Evolutionary conservation across 306 rosid species (phyloP), one percentile per base, ranked within the genome.

Genomic region (Arachis stenosperma): DNA sequence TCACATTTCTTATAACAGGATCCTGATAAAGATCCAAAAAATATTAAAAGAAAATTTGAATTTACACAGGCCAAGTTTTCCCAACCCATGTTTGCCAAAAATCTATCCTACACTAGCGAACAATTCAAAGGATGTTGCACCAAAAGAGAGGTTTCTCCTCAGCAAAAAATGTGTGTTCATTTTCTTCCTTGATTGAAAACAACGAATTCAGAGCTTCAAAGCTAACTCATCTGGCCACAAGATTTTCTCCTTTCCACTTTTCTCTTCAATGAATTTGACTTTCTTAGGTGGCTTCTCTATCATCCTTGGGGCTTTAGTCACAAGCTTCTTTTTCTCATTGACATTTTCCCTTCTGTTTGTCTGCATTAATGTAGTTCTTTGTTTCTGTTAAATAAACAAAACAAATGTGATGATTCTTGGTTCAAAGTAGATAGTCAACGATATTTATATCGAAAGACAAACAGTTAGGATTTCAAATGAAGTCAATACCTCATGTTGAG

Each of bases 151-250:
- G n/a, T 15, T 76, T 36, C 47, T 48, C 73, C 41, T 64, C 81
- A 54, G 42, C 58, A 27, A 33, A 54, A 37, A 29, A 2, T 27
- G 40, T 68, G 6, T 57, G 9, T 65, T 41, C 11, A 5, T 65
- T 41, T 41, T 7, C 65, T 63, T 42, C 30, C 29, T 13, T 6
- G 46, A 11, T 33, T 8, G 41, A 48, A 69, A 12, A 60, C 7
- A 53, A 41, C 12, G 48, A 69, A 73, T 63, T 69, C 62, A 84
- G 60, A 79, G 75, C 66, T 56, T 42, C 68, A 81, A 61, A 79
- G 51, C 76, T 17, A 89, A 79, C 70, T 70, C 61, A 37, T 87
- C 90, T 57, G 75, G 79, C 72, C 76, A 67, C 8, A 78, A 41
- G 10, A 71, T 65, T 69, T 84, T 84, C 84, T 67, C 79, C 72